These are phyloP conservation scores for Globisporangium echinulatum DNA, from an alignment of 352 stramenopile genomes.

Conservation along the genomic window DNA sequence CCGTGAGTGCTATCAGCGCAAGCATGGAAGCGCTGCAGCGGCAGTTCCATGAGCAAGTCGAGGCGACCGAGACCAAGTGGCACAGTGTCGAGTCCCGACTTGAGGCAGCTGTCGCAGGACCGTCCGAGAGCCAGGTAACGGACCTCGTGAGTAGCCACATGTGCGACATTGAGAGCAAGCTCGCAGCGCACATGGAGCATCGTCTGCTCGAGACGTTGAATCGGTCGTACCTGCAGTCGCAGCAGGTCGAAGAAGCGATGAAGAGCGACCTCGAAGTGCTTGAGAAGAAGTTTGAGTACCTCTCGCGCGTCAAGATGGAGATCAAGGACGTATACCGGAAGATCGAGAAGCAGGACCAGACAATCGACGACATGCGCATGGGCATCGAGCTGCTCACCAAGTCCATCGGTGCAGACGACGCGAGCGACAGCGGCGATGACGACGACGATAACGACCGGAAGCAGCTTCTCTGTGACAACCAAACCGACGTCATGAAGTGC, in stretches of 20 bases:
- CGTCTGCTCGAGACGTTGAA: no score
- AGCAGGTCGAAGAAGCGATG: no score
- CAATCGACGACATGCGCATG: constrained; percentile 49
- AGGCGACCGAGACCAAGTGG: constrained; percentile 6
- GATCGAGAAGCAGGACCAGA: constrained; percentile 58
- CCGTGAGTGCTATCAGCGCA: constrained; percentile 3
- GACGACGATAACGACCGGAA: background rate
- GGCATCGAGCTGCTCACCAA: constrained; percentile 56
- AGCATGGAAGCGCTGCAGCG: background rate
- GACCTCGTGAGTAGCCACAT: constrained; percentile 14
- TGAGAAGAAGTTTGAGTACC: no score
- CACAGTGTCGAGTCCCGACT: constrained; percentile 3
- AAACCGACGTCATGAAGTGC: constrained; percentile 10
- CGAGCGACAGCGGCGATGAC: constrained; percentile 28
- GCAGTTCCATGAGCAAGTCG: constrained; percentile 18
- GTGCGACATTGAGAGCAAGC: no score
- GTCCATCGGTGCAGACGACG: constrained; percentile 55
- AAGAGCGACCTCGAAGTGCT: no score
- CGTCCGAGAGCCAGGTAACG: constrained; percentile 21
- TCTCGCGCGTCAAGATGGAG: constrained; percentile 15
- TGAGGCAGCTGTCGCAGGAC: constrained; percentile 9
- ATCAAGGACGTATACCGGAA: constrained; percentile 55
- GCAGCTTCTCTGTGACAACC: constrained; percentile 1
- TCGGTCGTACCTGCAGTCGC: no score
- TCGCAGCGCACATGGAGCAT: no score